Evolutionary conservation across 805 yeast species (phyloP).

Genomic region (Wickerhamomyces rabaulensis): DNA sequence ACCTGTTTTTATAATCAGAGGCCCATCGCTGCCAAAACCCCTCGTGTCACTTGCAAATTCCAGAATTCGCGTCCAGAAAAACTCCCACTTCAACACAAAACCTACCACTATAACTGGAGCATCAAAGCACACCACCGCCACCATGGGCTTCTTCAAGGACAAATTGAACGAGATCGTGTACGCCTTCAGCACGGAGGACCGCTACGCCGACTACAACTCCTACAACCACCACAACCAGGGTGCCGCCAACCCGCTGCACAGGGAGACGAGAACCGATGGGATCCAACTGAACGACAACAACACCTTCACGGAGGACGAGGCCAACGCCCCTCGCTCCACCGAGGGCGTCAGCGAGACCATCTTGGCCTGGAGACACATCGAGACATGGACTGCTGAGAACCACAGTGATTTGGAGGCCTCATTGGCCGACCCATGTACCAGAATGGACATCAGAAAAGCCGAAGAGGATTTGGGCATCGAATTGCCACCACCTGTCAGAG

Average conservation of each 20-base stretch:
- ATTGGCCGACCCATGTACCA: slow-evolving; percentile 72
- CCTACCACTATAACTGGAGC: too few species aligned
- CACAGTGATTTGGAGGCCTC: slow-evolving; percentile 80
- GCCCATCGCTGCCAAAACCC: too few species aligned
- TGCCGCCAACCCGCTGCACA: not conserved
- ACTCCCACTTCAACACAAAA: too few species aligned
- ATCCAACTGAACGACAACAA: slow-evolving; percentile 21
- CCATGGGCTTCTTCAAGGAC: slow-evolving; percentile 33
- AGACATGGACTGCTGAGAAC: slow-evolving; percentile 72
- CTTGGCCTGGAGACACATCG: slow-evolving; percentile 86
- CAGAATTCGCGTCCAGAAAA: not conserved
- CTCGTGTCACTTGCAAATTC: not conserved
- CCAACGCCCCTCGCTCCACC: slow-evolving; percentile 26
- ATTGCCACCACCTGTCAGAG: slow-evolving; percentile 78
- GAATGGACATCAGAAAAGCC: slow-evolving; percentile 72
- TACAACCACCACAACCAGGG: slow-evolving; percentile 29
- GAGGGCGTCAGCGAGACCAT: slow-evolving; percentile 73
- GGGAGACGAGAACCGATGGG: not conserved
- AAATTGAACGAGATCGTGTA: slow-evolving; percentile 56
- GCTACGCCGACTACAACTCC: slow-evolving; percentile 62
- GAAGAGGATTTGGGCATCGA: slow-evolving; percentile 74
- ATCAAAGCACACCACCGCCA: not conserved
- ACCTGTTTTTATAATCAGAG: too few species aligned
- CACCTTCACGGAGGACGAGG: slow-evolving; percentile 28
- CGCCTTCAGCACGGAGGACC: slow-evolving; percentile 60